Base-by-base conservation (phyloP, 2,329 filamentous ascomycete species). In the Drechslerella coelobrocha region DNA sequence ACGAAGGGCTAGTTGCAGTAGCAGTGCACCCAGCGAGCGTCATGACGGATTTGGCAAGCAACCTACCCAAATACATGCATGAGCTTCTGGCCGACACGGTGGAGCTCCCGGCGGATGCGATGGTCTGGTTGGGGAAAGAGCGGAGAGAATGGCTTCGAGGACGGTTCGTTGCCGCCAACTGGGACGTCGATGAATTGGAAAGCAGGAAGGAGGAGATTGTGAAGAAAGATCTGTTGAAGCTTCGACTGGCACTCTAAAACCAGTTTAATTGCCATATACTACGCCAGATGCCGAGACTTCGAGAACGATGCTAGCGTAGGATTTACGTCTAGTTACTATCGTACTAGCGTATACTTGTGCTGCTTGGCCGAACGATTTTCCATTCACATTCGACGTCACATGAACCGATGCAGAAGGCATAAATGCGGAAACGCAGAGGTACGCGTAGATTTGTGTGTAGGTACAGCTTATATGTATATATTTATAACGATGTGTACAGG, bases 1-100 rank as follows among this genome's bases (percentile, higher is more conserved):
- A 78, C 8, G 74, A 82, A 48, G 81, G 81, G 0, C 71, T 83
- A 0, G 74, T 83, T 8, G 78, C 78, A n/a, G 78, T 79, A 41
- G 74, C 78, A 1, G 59, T 83, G 2, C 81, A 84, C 74, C 83
- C 83, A 0, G 83, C 83, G 1, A 79, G 78, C 12, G 78, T 82
- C 1, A 76, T 75, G 73, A 84, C 82, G 0, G 81, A 81, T 27
- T 76, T 83, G 59, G 78, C 79, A 2, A 43, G 47, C 10, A 75
- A 76, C 0, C 77, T 81, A 77, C 79, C 79, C 0, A 41, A 77
- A 19, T 37, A 75, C 2, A 51, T 75, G 51, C 73, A 72, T 54
- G 23, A 61, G 2, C 4, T 71, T 29, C 72, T 57, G 24, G 24
- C 45, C 12, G 71, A 51, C 51, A 39, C 10, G 27, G 51, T 61